Conservation (phyloP, 2,329 filamentous ascomycete genomes). For the Sarocladiaceae sp. region DNA sequence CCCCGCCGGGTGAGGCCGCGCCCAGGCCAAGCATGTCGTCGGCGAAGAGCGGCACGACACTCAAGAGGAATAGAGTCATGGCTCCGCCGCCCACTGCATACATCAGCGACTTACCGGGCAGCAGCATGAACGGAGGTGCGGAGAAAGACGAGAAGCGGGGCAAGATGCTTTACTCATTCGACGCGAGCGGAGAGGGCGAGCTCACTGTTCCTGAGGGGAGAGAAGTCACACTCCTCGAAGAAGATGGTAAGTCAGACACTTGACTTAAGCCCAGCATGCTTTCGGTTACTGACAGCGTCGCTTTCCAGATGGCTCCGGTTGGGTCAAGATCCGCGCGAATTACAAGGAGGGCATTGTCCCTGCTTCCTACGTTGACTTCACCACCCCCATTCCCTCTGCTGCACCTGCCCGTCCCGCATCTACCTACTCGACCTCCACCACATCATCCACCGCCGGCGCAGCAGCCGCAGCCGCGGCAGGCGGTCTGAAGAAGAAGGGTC, state of each 20-base stretch:
- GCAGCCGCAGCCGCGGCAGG: constrained; percentile 20
- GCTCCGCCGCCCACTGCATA: constrained; percentile 84
- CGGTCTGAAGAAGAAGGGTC: constrained; percentile 72
- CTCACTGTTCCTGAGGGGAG: constrained; percentile 72
- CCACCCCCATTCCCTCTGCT: constrained; percentile 37
- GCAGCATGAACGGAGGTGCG: constrained; percentile 35
- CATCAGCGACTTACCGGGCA: constrained; percentile 59
- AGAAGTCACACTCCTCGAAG: constrained; percentile 71
- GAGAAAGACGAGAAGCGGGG: constrained; percentile 51
- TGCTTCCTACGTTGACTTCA: constrained; percentile 72
- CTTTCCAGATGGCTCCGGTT: constrained; percentile 76
- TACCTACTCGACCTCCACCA: constrained; percentile 65
- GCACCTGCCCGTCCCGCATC: constrained; percentile 57
- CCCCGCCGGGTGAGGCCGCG: constrained; percentile 16
- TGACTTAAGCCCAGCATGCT: too few relatives aligned
- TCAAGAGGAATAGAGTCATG: constrained; percentile 64
- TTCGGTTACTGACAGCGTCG: too few relatives aligned
- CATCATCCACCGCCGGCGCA: constrained; percentile 25
- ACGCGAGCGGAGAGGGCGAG: constrained; percentile 75
- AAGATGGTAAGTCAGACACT: constrained; percentile 82
- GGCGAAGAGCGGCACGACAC: constrained; percentile 19
- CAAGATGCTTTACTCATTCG: constrained; percentile 86
- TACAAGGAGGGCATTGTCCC: constrained; percentile 81
- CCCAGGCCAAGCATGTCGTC: constrained; percentile 22
- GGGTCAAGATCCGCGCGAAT: constrained; percentile 76